These are phyloP conservation scores for Aspergillus sp. DNA, from an alignment of 2,329 filamentous ascomycete species.

Conservation along the genomic window DNA sequence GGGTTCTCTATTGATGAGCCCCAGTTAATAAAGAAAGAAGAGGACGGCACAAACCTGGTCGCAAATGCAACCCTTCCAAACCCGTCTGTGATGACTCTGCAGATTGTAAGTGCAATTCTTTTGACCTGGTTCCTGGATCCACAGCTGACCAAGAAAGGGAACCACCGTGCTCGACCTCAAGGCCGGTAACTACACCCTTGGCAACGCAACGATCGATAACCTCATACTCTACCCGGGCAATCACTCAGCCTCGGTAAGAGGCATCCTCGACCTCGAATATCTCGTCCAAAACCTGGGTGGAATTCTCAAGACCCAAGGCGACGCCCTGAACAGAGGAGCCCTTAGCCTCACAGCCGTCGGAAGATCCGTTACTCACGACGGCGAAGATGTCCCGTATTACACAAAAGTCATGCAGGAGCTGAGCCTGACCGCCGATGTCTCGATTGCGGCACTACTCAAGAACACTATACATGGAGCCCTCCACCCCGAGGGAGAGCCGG, in stretches of 20 bases:
- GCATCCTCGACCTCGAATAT: constrained; percentile 47
- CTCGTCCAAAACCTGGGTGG: constrained; percentile 29
- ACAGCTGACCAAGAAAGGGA: constrained; percentile 32
- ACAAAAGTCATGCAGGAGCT: constrained; percentile 33
- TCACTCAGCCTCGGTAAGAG: constrained; percentile 51
- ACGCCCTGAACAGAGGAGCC: constrained; percentile 26
- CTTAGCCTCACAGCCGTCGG: constrained; percentile 29
- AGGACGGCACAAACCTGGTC: constrained; percentile 53
- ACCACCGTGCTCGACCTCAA: constrained; percentile 55
- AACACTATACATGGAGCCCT: constrained; percentile 31
- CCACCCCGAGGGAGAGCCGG: constrained; percentile 12
- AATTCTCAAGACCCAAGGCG: constrained; percentile 26
- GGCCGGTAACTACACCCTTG: constrained; percentile 49
- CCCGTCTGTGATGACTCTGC: constrained; percentile 55
- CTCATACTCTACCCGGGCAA: constrained; percentile 55
- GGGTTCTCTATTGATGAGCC: constrained; percentile 51
- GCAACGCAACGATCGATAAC: constrained; percentile 50
- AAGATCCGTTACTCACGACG: constrained; percentile 30
- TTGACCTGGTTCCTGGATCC: not conserved
- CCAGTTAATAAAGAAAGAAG: constrained; percentile 39
- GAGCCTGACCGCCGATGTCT: constrained; percentile 28
- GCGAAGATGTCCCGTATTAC: constrained; percentile 35
- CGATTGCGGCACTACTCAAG: constrained; percentile 25
- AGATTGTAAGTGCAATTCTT: constrained; percentile 37
- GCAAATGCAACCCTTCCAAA: constrained; percentile 58